Evolutionary conservation across 2,329 filamentous ascomycete species (phyloP).

Genomic region (Geoglossum cookeanum): DNA sequence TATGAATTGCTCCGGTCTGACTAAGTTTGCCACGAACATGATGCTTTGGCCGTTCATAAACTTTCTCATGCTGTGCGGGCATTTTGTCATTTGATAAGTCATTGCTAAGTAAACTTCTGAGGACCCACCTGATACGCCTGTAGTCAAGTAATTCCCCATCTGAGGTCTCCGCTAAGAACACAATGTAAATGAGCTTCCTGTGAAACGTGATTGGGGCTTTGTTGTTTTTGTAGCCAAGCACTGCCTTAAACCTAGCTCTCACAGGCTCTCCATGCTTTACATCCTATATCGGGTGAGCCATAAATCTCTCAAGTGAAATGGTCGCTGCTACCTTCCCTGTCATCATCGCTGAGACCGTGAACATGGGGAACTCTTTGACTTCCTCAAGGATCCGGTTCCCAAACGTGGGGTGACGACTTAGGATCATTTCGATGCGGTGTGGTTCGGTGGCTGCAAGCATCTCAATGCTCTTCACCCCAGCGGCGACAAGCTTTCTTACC

Average conservation of each 20-base stretch:
- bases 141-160: constrained; percentile 54
- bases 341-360: constrained; percentile 34
- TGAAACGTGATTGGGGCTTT: constrained; percentile 41
- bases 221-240: constrained; percentile 54
- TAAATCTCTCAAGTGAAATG: neutral
- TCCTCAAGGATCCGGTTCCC: constrained; percentile 48
- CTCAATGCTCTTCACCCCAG: constrained; percentile 52
- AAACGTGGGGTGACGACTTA: constrained; percentile 68
- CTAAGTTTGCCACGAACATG: constrained; percentile 37
- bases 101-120: neutral
- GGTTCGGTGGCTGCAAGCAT: constrained; percentile 48
- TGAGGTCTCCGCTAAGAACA: constrained; percentile 53
- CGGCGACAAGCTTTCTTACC: constrained; percentile 53
- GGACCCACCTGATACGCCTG: constrained; percentile 32
- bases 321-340: constrained; percentile 23
- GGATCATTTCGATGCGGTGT: constrained; percentile 53
- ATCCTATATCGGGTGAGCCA: constrained; percentile 12
- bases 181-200: constrained; percentile 46
- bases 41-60: constrained; percentile 43
- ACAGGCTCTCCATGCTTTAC: constrained; percentile 23
- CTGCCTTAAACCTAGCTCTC: constrained; percentile 42
- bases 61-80: constrained; percentile 40
- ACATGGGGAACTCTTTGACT: constrained; percentile 52
- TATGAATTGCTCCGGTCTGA: constrained; percentile 35
- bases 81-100: neutral